phyloP scores from a whole-genome alignment of 305 asterid genomes.

The Solanum chacoense region DNA sequence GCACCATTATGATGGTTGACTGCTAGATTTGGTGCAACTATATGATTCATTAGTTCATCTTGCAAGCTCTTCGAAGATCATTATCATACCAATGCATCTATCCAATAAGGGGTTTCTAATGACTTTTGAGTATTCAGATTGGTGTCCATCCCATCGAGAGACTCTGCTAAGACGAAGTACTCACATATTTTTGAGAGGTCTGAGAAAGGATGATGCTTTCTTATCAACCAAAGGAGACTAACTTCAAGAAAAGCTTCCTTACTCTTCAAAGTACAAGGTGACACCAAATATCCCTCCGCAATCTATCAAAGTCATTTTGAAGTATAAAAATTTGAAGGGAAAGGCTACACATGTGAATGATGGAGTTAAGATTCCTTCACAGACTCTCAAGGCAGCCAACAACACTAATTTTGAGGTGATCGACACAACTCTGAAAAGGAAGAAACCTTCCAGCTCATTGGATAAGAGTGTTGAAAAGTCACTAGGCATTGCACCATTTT shows the following conservation, averaged over 20 bases:
- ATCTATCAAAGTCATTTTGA: background rate
- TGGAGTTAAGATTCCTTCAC: background rate
- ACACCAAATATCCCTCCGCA: background rate
- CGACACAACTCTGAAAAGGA: background rate
- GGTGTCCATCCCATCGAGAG: background rate
- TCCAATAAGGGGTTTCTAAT: background rate
- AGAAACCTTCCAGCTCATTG: background rate
- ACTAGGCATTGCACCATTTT: background rate
- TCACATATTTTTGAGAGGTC: background rate
- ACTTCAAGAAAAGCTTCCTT: background rate
- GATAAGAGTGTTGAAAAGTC: background rate
- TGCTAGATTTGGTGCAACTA: background rate
- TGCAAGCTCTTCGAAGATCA: background rate
- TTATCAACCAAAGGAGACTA: background rate
- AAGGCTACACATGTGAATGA: background rate
- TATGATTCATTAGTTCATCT: background rate
- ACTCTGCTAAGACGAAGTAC: background rate
- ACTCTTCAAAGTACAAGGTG: background rate
- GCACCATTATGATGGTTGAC: background rate
- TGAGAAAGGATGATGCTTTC: background rate
- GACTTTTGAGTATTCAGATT: background rate
- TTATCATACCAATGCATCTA: background rate
- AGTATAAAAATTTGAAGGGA: background rate
- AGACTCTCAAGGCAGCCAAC: background rate
- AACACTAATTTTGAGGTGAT: background rate